Evolutionary conservation across 768 basidiomycete species (phyloP).

Genomic region (Calvatia gigantea): DNA sequence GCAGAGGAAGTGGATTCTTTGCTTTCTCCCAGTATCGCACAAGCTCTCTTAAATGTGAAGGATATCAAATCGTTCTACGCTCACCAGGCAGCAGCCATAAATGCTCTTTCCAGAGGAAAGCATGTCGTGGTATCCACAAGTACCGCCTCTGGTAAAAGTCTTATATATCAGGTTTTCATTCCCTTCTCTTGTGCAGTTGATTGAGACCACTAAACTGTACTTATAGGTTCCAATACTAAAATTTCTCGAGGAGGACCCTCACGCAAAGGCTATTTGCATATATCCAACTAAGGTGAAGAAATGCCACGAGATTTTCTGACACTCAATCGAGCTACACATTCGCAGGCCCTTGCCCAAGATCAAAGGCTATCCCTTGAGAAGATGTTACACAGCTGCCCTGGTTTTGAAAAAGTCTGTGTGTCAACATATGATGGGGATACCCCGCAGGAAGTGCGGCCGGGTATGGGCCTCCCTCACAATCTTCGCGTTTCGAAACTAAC

Average conservation of each 20-base stretch:
- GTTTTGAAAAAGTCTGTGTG: conserved; percentile 62
- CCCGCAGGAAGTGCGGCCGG: conserved; percentile 58
- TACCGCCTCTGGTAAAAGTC: conserved; percentile 87
- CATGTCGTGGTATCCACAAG: conserved; percentile 88
- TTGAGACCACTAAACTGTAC: neutral
- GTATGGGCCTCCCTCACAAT: conserved; percentile 29
- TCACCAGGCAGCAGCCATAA: conserved; percentile 71
- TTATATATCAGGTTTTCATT: conserved; percentile 71
- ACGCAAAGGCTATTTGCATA: conserved; percentile 74
- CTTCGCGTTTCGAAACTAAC: neutral
- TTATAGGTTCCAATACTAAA: conserved; percentile 66
- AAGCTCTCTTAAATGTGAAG: conserved; percentile 54
- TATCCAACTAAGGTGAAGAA: conserved; percentile 88
- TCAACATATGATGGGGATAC: conserved; percentile 91
- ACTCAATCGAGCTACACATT: neutral
- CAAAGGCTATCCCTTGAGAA: conserved; percentile 71
- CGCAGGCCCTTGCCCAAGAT: conserved; percentile 84
- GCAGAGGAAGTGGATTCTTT: conserved; percentile 49
- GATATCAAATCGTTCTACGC: conserved; percentile 65
- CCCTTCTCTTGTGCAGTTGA: no score
- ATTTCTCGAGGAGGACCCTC: conserved; percentile 56
- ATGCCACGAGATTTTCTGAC: no score
- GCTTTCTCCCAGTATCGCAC: conserved; percentile 51
- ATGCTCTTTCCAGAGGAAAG: conserved; percentile 49
- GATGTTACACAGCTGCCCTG: conserved; percentile 54